phyloP scores from a whole-genome alignment of 148 eudicot species.

The Diospyros lotus region DNA sequence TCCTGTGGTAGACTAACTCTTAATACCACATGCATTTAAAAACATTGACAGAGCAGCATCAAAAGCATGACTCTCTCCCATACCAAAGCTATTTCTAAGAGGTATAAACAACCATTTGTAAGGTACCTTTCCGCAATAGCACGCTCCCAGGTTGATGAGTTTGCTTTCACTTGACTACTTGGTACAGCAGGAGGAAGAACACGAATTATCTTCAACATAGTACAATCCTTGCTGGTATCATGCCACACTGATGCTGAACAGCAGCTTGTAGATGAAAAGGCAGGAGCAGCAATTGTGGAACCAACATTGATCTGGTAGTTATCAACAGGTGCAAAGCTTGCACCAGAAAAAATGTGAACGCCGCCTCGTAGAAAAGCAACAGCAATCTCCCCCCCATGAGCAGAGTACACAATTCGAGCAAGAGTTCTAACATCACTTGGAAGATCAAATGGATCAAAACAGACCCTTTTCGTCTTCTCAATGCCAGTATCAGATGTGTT shows the following conservation, averaged over 20 bases:
- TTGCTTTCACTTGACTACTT: constrained; percentile 68
- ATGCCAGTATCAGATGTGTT: constrained; percentile 41
- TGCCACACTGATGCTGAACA: constrained; percentile 99
- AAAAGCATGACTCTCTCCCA: neutral
- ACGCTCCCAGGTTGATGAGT: constrained; percentile 88
- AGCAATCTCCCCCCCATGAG: constrained; percentile 97
- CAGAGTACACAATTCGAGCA: constrained; percentile 89
- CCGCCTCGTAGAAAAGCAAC: constrained; percentile 92
- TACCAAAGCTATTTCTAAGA: neutral
- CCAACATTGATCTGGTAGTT: constrained; percentile 85
- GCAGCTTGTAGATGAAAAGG: constrained; percentile 97
- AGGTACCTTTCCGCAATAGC: constrained; percentile 95
- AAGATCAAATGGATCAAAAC: constrained; percentile 94
- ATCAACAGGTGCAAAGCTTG: constrained; percentile 75
- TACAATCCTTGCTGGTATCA: constrained; percentile 63
- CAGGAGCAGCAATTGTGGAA: constrained; percentile 94
- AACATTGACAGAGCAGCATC: neutral
- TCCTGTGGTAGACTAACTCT: neutral
- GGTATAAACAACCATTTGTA: neutral
- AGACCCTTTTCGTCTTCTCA: constrained; percentile 61
- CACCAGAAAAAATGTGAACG: constrained; percentile 86
- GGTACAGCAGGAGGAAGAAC: constrained; percentile 90
- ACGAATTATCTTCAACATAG: constrained; percentile 83
- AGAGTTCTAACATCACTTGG: constrained; percentile 97
- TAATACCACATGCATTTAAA: neutral